These are phyloP conservation scores for Tulasnella sp. DNA, from an alignment of 768 basidiomycete species.

Conservation along the genomic window DNA sequence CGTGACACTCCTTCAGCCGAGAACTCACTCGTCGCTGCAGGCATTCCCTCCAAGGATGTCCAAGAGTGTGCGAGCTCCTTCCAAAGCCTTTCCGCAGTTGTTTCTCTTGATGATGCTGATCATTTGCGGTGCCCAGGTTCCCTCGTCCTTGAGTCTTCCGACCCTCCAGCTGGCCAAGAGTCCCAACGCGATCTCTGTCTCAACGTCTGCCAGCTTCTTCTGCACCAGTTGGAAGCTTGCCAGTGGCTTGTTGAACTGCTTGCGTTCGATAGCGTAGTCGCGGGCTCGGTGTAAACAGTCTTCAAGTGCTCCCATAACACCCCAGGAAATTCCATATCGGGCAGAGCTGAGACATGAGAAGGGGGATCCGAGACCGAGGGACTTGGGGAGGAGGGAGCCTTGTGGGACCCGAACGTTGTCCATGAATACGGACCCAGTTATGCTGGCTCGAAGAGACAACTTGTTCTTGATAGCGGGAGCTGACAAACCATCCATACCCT, in stretches of 20 bases:
- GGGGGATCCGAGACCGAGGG: conserved; percentile 72
- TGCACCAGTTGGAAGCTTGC: conserved; percentile 97
- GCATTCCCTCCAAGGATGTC: conserved; percentile 96
- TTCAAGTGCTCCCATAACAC: conserved; percentile 92
- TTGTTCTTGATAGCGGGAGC: conserved; percentile 92
- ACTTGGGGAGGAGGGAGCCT: conserved; percentile 72
- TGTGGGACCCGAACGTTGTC: conserved; percentile 77
- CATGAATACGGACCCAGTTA: conserved; percentile 87
- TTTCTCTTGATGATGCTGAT: conserved; percentile 92
- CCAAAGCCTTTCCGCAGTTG: conserved; percentile 89
- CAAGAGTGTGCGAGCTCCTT: conserved; percentile 73
- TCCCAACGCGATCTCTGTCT: conserved; percentile 78
- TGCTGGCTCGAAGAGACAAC: conserved; percentile 77
- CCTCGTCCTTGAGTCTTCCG: conserved; percentile 83
- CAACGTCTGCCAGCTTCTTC: conserved; percentile 94
- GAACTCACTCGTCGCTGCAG: conserved; percentile 75
- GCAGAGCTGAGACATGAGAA: conserved; percentile 94
- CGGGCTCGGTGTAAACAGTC: conserved; percentile 78
- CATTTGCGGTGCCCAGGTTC: conserved; percentile 79
- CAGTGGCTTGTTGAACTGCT: conserved; percentile 84
- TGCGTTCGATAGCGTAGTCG: conserved; percentile 80
- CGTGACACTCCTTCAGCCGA: background rate
- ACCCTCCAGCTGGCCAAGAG: conserved; percentile 72
- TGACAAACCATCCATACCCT: conserved; percentile 79
- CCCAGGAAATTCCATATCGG: conserved; percentile 87